phyloP scores from a whole-genome alignment of 2,329 filamentous ascomycete species.

The Aureobasidium sp. region DNA sequence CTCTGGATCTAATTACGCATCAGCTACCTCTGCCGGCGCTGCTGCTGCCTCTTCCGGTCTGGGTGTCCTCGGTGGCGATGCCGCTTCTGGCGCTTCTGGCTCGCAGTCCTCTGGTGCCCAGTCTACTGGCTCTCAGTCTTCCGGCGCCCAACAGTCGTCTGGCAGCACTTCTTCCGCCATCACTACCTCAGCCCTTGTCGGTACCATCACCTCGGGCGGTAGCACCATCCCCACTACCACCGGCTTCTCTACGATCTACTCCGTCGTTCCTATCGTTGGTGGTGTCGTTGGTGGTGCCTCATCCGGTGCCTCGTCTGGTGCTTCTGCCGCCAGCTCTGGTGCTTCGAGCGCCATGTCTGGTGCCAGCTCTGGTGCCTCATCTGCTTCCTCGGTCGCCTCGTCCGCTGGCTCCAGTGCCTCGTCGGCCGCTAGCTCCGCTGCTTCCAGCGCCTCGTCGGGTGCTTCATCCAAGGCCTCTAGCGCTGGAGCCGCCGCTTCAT shows the following conservation, averaged over 20 bases:
- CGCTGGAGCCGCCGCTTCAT: constrained; percentile 13
- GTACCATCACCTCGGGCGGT: constrained; percentile 25
- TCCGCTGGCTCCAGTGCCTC: constrained; percentile 15
- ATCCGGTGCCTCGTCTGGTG: constrained; percentile 18
- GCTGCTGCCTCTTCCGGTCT: constrained; percentile 3
- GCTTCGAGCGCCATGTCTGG: constrained; percentile 16
- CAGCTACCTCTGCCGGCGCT: constrained; percentile 17
- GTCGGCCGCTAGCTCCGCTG: constrained; percentile 15
- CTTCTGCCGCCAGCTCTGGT: constrained; percentile 13
- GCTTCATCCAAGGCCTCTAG: constrained; percentile 17
- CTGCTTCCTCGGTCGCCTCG: constrained; percentile 18
- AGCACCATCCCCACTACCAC: constrained; percentile 28
- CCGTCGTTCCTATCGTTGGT: constrained; percentile 16
- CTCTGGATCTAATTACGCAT: constrained; percentile 16
- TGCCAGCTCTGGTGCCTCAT: constrained; percentile 17
- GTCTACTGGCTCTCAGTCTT: background rate
- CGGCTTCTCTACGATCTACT: constrained; percentile 30
- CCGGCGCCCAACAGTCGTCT: constrained; percentile 2
- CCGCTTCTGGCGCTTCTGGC: background rate
- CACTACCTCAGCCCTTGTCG: constrained; percentile 28
- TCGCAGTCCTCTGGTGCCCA: background rate
- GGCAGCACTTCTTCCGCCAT: constrained; percentile 17
- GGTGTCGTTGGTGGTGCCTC: constrained; percentile 16
- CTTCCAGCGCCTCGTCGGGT: constrained; percentile 14
- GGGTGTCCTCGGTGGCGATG: background rate